phyloP scores from a whole-genome alignment of 495 filamentous ascomycete genomes.

The Penicillium psychrofluorescens region DNA sequence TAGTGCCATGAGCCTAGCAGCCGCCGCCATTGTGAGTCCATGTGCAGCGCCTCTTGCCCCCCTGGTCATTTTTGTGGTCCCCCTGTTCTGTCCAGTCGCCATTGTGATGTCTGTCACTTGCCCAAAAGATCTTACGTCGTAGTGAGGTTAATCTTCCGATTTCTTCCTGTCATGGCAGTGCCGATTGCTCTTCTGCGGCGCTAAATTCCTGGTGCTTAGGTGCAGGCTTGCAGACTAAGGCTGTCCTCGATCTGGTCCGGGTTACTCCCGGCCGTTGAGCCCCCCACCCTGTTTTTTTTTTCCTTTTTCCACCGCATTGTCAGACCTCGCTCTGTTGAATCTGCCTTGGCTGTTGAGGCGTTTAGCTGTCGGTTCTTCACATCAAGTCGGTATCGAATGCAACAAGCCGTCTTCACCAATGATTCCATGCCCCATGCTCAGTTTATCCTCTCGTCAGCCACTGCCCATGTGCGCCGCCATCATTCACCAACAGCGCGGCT shows the following conservation, averaged over 20 bases:
- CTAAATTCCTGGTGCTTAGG: conserved; percentile 22
- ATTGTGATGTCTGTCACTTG: no score
- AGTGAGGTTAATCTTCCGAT: no score
- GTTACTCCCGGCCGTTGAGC: conserved; percentile 17
- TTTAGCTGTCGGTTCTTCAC: conserved; percentile 19
- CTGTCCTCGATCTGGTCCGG: conserved; percentile 25
- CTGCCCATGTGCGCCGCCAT: conserved; percentile 20
- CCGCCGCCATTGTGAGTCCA: conserved; percentile 10
- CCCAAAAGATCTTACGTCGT: no score
- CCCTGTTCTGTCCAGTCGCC: neutral
- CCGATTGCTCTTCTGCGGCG: conserved; percentile 24
- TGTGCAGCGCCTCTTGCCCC: neutral
- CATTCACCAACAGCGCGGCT: conserved; percentile 15
- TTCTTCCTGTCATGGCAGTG: no score
- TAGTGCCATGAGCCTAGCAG: conserved; percentile 8
- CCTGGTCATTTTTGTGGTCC: neutral
- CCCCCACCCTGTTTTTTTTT: conserved; percentile 12
- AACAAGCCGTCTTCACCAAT: conserved; percentile 21
- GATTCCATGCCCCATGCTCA: conserved; percentile 15
- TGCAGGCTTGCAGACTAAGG: conserved; percentile 21
- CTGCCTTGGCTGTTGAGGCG: conserved; percentile 33
- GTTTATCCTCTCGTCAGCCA: conserved; percentile 25
- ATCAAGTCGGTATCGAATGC: conserved; percentile 16
- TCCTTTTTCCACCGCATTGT: conserved; percentile 16
- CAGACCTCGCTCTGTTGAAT: conserved; percentile 18